Conservation (phyloP, 257 asterid genomes). For the Ophiorrhiza pumila region DNA sequence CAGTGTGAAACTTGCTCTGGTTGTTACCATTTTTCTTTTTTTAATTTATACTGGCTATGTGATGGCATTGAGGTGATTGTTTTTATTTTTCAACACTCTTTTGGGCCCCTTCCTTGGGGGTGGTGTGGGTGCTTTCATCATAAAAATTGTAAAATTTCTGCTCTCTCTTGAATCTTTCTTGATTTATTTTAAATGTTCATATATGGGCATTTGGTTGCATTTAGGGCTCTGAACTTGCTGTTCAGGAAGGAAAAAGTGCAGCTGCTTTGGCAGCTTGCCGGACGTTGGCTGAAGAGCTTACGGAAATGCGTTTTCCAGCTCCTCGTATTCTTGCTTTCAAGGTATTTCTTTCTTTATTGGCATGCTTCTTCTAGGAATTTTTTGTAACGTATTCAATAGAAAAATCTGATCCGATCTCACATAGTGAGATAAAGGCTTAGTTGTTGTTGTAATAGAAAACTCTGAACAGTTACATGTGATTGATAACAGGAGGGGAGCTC, state of each 20-base stretch:
- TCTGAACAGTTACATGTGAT: slow-evolving; percentile 1
- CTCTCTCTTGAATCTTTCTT: neutral
- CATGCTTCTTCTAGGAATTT: slow-evolving; percentile 2
- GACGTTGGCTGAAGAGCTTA: slow-evolving; percentile 96
- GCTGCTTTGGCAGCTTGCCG: slow-evolving; percentile 98
- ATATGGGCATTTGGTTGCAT: slow-evolving; percentile 23
- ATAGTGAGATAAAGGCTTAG: too few species aligned
- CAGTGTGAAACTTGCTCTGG: neutral
- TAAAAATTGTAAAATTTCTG: neutral
- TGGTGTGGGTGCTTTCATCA: neutral
- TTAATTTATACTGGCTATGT: neutral
- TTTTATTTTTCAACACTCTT: neutral
- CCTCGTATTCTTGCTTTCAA: slow-evolving; percentile 97
- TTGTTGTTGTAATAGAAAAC: neutral
- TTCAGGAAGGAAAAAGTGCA: slow-evolving; percentile 83
- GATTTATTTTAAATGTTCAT: neutral
- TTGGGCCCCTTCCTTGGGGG: neutral
- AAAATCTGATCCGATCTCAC: too few species aligned
- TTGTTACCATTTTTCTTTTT: neutral
- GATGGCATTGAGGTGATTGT: neutral
- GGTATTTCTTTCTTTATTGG: slow-evolving; percentile 36
- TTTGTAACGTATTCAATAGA: neutral
- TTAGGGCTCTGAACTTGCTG: slow-evolving; percentile 95
- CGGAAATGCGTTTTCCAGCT: slow-evolving; percentile 94
- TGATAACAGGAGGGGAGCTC: slow-evolving; percentile 93